phyloP scores from a whole-genome alignment of 331 rosid species.

The Arachis monticola region DNA sequence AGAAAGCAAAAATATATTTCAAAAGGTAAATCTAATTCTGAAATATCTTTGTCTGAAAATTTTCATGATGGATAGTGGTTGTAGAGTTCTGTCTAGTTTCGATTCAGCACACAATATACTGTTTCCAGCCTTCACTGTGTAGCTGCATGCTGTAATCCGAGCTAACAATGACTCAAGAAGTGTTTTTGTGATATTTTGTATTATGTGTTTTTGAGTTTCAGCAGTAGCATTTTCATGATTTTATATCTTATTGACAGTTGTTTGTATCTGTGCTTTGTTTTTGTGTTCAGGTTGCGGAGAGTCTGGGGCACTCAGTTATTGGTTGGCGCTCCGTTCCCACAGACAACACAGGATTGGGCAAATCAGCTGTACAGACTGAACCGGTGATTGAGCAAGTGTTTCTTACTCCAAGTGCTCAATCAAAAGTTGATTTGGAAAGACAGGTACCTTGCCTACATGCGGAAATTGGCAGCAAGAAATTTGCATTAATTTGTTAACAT shows the following conservation, averaged over 20 bases:
- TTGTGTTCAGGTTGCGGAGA: slow-evolving; percentile 76
- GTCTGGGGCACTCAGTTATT: slow-evolving; percentile 87
- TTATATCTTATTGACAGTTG: slow-evolving; percentile 22
- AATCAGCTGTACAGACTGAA: slow-evolving; percentile 81
- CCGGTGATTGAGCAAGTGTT: slow-evolving; percentile 94
- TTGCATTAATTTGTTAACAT: slow-evolving; percentile 1
- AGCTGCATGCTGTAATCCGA: neutral
- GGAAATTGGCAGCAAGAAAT: slow-evolving; percentile 16
- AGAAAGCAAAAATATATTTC: slow-evolving; percentile 71
- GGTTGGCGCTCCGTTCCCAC: slow-evolving; percentile 95
- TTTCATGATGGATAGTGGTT: neutral
- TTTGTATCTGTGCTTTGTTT: slow-evolving; percentile 15
- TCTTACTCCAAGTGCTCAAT: slow-evolving; percentile 63
- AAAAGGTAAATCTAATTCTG: slow-evolving; percentile 54
- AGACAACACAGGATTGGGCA: slow-evolving; percentile 86
- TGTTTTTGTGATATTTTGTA: neutral
- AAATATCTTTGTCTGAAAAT: neutral
- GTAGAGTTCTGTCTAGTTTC: slow-evolving; percentile 10
- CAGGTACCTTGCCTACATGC: slow-evolving; percentile 64
- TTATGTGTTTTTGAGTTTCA: neutral
- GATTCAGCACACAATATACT: neutral
- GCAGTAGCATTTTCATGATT: slow-evolving; percentile 1
- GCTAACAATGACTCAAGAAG: neutral
- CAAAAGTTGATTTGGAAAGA: slow-evolving; percentile 80
- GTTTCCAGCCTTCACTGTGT: neutral